A percentile compares a stretch with the other conserved stretches of the same genome.
Conservation (phyloP, 2,329 filamentous ascomycete genomes). For the Ampelomyces quisqualis region DNA sequence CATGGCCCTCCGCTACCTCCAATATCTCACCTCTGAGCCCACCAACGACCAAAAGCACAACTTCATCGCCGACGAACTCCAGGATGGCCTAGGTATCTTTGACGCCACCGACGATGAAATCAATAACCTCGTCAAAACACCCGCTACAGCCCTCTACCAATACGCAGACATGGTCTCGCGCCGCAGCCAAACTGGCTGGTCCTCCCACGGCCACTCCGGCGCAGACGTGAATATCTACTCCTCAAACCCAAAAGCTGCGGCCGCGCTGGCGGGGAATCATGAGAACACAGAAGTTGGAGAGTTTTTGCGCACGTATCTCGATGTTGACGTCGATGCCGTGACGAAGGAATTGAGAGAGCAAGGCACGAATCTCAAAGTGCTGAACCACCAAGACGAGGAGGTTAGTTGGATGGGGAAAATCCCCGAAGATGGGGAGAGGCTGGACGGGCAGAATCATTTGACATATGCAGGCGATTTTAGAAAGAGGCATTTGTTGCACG, state of each 20-base stretch:
- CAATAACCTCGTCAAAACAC: conserved; percentile 60
- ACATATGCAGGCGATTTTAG: conserved; percentile 39
- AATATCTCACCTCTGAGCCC: conserved; percentile 54
- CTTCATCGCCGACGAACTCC: conserved; percentile 71
- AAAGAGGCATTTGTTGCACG: conserved; percentile 37
- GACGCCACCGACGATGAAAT: conserved; percentile 75
- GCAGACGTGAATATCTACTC: conserved; percentile 97
- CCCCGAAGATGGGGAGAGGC: conserved; percentile 44
- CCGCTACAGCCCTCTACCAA: conserved; percentile 58
- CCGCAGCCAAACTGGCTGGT: conserved; percentile 89
- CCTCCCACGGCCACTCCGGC: conserved; percentile 82
- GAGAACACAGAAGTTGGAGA: conserved; percentile 92
- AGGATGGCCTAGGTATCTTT: conserved; percentile 71
- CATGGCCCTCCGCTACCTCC: conserved; percentile 62
- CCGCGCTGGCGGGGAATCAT: conserved; percentile 75
- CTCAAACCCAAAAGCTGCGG: conserved; percentile 64
- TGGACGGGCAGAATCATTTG: conserved; percentile 52
- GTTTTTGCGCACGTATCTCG: conserved; percentile 77
- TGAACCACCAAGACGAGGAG: conserved; percentile 28
- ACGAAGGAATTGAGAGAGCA: conserved; percentile 72
- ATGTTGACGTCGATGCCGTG: conserved; percentile 74
- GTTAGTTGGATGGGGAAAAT: conserved; percentile 48
- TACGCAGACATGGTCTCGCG: conserved; percentile 86
- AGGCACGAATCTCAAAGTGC: conserved; percentile 37
- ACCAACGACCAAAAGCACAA: conserved; percentile 35